A percentile compares a stretch with the other conserved stretches of the same genome.
phyloP scores from a whole-genome alignment of 768 basidiomycete species.

The Amanita brunnescens region DNA sequence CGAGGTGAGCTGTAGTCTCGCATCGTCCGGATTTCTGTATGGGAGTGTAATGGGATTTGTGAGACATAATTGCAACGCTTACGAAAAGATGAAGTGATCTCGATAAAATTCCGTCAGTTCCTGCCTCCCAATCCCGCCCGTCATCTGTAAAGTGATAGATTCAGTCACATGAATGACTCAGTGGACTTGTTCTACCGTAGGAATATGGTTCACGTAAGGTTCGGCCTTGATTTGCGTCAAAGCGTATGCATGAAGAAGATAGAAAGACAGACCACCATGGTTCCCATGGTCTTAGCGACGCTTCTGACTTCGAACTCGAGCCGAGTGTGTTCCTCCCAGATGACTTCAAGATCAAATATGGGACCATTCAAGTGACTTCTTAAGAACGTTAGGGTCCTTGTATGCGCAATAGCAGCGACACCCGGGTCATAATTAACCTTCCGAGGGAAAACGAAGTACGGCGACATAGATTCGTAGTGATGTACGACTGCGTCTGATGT shows the following conservation, averaged over 20 bases:
- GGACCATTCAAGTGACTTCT: conserved; percentile 40
- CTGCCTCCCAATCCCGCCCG: conserved; percentile 45
- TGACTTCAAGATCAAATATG: conserved; percentile 46
- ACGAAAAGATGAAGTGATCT: conserved; percentile 48
- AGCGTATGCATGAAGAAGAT: background rate
- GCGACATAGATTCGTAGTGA: conserved; percentile 22
- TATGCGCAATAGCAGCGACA: conserved; percentile 36
- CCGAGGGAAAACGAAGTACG: conserved; percentile 36
- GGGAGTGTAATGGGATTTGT: background rate
- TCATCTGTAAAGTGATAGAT: conserved; percentile 30
- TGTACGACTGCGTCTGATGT: conserved; percentile 17
- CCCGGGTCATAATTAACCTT: conserved; percentile 30
- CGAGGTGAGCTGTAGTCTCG: conserved; percentile 34
- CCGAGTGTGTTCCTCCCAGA: conserved; percentile 52
- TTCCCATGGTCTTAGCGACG: conserved; percentile 46
- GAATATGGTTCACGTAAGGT: conserved; percentile 53
- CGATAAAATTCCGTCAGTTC: conserved; percentile 44
- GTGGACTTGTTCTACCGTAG: conserved; percentile 29
- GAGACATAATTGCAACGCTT: conserved; percentile 11
- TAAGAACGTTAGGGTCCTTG: conserved; percentile 36
- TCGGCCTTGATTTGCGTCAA: conserved; percentile 28
- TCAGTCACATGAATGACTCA: background rate
- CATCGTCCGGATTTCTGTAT: conserved; percentile 40
- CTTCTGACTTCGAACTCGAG: conserved; percentile 45
- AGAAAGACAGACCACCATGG: conserved; percentile 38